These are phyloP conservation scores for Heliocybe sulcata DNA, from an alignment of 1,284 basidiomycete species.

Conservation along the genomic window DNA sequence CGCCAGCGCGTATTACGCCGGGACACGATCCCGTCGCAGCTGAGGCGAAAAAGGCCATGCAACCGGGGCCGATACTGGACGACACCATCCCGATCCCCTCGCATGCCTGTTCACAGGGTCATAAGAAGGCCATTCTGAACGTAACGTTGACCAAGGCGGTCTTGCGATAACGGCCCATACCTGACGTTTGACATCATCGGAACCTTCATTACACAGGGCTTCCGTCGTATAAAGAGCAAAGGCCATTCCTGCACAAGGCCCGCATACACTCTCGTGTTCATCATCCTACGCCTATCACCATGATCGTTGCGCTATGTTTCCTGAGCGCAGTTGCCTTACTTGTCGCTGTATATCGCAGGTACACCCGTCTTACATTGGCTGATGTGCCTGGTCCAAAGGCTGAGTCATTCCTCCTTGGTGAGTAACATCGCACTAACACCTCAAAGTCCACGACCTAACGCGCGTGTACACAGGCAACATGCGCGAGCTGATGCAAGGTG, in stretches of 20 bases:
- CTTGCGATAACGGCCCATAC: neutral
- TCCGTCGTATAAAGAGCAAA: neutral
- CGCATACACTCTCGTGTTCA: neutral
- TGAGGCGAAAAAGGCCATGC: neutral
- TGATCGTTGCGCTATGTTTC: neutral
- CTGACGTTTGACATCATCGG: neutral
- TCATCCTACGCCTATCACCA: neutral
- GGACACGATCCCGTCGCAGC: neutral
- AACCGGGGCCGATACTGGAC: neutral
- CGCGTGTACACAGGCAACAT: constrained; percentile 32
- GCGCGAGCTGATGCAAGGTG: constrained; percentile 40
- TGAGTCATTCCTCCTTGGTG: neutral
- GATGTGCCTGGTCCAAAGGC: neutral
- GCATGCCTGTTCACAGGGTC: neutral
- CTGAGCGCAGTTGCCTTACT: neutral
- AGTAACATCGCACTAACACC: neutral
- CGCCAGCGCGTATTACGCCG: neutral
- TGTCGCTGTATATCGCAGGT: neutral
- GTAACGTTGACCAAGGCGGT: neutral
- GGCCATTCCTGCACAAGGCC: neutral
- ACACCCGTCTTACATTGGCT: neutral
- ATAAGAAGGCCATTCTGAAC: neutral
- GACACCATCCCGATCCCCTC: neutral
- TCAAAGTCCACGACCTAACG: neutral
- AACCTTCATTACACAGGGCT: neutral